These are phyloP conservation scores for Mucor piriformis DNA, from an alignment of 371 early-diverging fungal genomes.

Conservation along the genomic window DNA sequence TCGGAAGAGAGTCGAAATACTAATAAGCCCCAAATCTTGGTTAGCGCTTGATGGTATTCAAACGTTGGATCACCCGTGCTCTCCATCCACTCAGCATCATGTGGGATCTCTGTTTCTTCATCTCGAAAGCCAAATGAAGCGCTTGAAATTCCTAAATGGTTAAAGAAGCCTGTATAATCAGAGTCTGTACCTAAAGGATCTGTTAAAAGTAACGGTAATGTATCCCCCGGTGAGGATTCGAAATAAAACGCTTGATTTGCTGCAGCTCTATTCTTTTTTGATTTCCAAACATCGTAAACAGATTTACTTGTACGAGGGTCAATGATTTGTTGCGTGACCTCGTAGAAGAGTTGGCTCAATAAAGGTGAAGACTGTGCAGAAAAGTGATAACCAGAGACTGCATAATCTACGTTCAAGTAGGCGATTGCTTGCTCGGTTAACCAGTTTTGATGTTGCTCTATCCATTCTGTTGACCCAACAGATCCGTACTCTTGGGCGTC, in stretches of 20 bases:
- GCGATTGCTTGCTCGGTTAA: slow-evolving; percentile 55
- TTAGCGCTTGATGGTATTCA: slow-evolving; percentile 57
- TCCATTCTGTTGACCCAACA: slow-evolving; percentile 74
- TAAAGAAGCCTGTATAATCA: slow-evolving; percentile 60
- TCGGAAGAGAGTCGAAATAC: slow-evolving; percentile 34
- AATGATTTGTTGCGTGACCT: slow-evolving; percentile 48
- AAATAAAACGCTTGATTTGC: not conserved
- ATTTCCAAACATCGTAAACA: slow-evolving; percentile 57
- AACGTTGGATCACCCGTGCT: slow-evolving; percentile 61
- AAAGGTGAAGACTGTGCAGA: slow-evolving; percentile 57
- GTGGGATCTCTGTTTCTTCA: slow-evolving; percentile 55
- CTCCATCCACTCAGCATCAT: slow-evolving; percentile 53
- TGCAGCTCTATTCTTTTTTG: not conserved
- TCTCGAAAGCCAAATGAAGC: slow-evolving; percentile 55
- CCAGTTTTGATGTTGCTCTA: slow-evolving; percentile 62
- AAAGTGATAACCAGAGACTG: slow-evolving; percentile 55
- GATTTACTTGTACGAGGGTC: slow-evolving; percentile 52
- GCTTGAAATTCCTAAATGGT: slow-evolving; percentile 62
- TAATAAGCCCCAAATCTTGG: slow-evolving; percentile 42
- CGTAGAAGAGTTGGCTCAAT: slow-evolving; percentile 47
- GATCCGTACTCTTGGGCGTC: slow-evolving; percentile 71
- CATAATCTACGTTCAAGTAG: slow-evolving; percentile 63
- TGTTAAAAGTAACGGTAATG: slow-evolving; percentile 33
- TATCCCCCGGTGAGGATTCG: not conserved
- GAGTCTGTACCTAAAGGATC: slow-evolving; percentile 35